Conservation (phyloP, 1,284 basidiomycete species). For the Retiboletus flavoniger region DNA sequence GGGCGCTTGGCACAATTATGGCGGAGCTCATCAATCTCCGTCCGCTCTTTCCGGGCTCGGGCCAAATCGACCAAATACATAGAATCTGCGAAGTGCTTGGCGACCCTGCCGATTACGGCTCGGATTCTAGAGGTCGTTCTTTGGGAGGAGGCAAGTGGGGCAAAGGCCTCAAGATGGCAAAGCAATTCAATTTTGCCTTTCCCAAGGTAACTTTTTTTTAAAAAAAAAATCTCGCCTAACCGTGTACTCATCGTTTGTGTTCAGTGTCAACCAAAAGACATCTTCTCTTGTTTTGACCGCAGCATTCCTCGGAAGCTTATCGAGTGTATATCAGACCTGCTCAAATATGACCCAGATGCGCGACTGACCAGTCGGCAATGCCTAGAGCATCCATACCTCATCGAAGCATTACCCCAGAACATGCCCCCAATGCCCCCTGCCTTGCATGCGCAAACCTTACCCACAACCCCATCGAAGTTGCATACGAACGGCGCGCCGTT, state of each 20-base stretch:
- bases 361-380: conserved; percentile 87
- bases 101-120: conserved; percentile 87
- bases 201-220: conserved; percentile 62
- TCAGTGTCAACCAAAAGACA: conserved; percentile 75
- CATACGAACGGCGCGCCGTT: conserved; percentile 40
- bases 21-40: conserved; percentile 94
- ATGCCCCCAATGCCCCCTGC: conserved; percentile 63
- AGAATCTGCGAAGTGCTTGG: conserved; percentile 90
- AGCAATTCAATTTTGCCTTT: conserved; percentile 85
- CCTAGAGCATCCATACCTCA: conserved; percentile 85
- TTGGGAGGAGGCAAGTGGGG: conserved; percentile 90
- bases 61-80: conserved; percentile 91
- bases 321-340: conserved; percentile 88
- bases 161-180: conserved; percentile 83
- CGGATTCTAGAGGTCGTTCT: conserved; percentile 66
- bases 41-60: conserved; percentile 96
- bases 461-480: conserved; percentile 38
- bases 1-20: conserved; percentile 98
- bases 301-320: conserved; percentile 79
- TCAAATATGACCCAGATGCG: conserved; percentile 88
- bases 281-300: conserved; percentile 78
- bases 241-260: conserved; percentile 11
- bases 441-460: conserved; percentile 37
- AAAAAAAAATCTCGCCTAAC: neutral
- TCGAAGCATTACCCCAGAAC: conserved; percentile 66